Evolutionary conservation across 345 rosid genomes (phyloP).

Genomic region (Eucalyptus cloeziana): DNA sequence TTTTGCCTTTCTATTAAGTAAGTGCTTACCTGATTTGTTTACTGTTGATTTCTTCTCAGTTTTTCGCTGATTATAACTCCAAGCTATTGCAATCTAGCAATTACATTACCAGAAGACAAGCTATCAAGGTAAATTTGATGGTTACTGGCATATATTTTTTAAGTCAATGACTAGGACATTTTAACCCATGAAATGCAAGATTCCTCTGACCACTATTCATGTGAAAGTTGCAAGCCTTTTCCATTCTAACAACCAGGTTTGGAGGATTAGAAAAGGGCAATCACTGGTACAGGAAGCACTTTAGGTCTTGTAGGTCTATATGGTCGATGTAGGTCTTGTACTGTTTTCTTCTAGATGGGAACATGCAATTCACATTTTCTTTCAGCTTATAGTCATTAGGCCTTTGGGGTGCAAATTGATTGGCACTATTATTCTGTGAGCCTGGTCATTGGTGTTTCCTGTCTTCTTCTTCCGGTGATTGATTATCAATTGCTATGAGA

Average conservation of each 20-base stretch:
- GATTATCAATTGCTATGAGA: not conserved
- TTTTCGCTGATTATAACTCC: constrained; percentile 74
- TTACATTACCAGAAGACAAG: constrained; percentile 94
- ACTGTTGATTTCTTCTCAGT: constrained; percentile 28
- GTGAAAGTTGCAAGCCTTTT: not conserved
- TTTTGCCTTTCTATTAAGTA: not conserved
- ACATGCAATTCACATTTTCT: not conserved
- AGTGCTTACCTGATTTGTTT: not conserved
- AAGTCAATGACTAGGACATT: not conserved
- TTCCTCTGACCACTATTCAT: not conserved
- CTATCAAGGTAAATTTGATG: constrained; percentile 52
- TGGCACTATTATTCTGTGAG: not conserved
- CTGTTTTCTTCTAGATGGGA: not conserved
- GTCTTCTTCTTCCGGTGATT: not conserved
- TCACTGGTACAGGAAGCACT: not conserved
- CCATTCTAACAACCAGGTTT: not conserved
- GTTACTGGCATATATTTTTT: not conserved
- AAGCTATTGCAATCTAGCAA: constrained; percentile 88
- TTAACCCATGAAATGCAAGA: not conserved
- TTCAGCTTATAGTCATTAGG: not conserved
- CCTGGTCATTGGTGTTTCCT: not conserved
- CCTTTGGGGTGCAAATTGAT: not conserved
- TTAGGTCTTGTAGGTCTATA: not conserved
- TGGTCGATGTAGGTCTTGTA: not conserved
- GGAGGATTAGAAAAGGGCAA: not conserved